These are phyloP conservation scores for Crepidotus variabilis DNA, from an alignment of 768 basidiomycete species.

Conservation along the genomic window DNA sequence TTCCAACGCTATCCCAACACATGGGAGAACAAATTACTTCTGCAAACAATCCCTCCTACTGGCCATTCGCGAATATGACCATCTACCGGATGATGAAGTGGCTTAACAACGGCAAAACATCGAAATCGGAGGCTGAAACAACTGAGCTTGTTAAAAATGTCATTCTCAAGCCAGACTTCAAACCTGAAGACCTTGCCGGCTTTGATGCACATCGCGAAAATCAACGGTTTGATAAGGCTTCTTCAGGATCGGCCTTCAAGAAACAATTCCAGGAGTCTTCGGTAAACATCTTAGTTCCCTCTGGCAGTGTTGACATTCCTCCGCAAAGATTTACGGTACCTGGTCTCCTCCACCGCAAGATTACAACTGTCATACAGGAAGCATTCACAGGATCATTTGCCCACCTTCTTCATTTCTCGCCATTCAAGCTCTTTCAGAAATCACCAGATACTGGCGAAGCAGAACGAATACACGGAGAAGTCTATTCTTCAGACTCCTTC, in stretches of 20 bases:
- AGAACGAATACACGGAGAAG: constrained; percentile 13
- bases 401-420: constrained; percentile 20
- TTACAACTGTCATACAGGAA: constrained; percentile 19
- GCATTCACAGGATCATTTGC: constrained; percentile 16
- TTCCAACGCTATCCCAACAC: not conserved
- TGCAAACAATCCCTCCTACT: not conserved
- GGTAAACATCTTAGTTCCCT: constrained; percentile 22
- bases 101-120: constrained; percentile 12
- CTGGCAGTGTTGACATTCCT: constrained; percentile 12
- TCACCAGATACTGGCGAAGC: not conserved
- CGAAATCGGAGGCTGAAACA: constrained; percentile 8
- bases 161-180: constrained; percentile 13
- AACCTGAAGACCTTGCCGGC: constrained; percentile 3
- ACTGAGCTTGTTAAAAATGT: constrained; percentile 15
- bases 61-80: constrained; percentile 5
- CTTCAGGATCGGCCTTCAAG: not conserved
- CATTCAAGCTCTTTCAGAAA: constrained; percentile 20
- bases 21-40: too few relatives aligned
- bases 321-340: constrained; percentile 17
- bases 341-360: constrained; percentile 19
- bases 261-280: constrained; percentile 4
- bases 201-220: constrained; percentile 10
- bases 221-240: constrained; percentile 4
- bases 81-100: constrained; percentile 16
- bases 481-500: constrained; percentile 18